Conservation (phyloP, 257 asterid genomes). For the Solanum peruvianum region DNA sequence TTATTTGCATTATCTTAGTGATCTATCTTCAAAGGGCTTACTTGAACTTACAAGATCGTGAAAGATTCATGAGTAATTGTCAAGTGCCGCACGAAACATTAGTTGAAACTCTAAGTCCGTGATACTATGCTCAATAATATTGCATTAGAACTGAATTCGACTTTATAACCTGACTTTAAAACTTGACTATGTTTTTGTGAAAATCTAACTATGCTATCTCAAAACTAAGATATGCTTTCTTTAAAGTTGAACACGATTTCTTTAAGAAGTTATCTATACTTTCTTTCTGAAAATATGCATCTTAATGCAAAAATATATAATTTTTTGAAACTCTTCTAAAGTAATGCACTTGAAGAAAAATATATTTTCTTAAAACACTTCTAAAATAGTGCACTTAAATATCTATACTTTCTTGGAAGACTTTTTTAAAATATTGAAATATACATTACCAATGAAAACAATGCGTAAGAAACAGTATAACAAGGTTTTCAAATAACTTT, state of each 20-base stretch:
- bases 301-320: too few relatives aligned
- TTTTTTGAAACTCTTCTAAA: not conserved
- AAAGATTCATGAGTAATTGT: too few relatives aligned
- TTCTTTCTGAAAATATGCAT: too few relatives aligned
- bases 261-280: too few relatives aligned
- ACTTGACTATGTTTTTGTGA: not conserved
- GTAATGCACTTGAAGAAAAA: not conserved
- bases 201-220: not conserved
- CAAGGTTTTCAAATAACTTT: too few relatives aligned
- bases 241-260: not conserved
- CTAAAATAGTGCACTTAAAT: not conserved
- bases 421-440: not conserved
- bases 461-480: too few relatives aligned
- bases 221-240: not conserved
- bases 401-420: not conserved
- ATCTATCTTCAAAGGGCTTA: too few relatives aligned
- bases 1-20: too few relatives aligned
- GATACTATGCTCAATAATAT: not conserved
- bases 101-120: too few relatives aligned
- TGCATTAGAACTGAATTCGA: not conserved
- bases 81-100: too few relatives aligned
- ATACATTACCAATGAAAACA: not conserved
- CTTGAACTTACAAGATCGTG: too few relatives aligned
- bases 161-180: not conserved
- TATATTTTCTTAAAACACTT: not conserved